Evolutionary conservation across 1,284 basidiomycete species (phyloP).

Genomic region (Anthracocystis walkeri): DNA sequence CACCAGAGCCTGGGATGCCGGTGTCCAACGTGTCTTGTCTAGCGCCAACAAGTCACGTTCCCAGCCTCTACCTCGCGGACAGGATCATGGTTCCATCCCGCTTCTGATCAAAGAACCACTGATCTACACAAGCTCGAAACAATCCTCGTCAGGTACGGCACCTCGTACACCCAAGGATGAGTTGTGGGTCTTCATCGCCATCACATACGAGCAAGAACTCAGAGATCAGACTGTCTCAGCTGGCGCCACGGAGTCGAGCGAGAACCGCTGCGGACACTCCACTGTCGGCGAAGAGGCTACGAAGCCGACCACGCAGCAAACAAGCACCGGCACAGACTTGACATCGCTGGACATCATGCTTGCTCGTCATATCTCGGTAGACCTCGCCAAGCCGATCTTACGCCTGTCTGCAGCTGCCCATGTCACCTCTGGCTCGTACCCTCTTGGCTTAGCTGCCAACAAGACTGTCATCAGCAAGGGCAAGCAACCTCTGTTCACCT

Average conservation of each 20-base stretch:
- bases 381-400: conserved; percentile 12
- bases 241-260: not conserved
- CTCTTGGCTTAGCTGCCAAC: conserved; percentile 10
- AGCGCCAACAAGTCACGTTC: not conserved
- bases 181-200: conserved; percentile 26
- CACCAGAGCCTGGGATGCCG: conserved; percentile 9
- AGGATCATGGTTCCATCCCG: not conserved
- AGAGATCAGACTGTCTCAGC: not conserved
- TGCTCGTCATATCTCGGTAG: conserved; percentile 8
- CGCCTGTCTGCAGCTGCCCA: conserved; percentile 7
- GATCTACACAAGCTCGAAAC: conserved; percentile 9
- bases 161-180: not conserved
- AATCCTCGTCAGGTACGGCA: not conserved
- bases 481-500: conserved; percentile 23
- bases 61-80: not conserved
- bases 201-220: conserved; percentile 7
- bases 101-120: conserved; percentile 11
- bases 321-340: not conserved
- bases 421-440: conserved; percentile 20
- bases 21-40: conserved; percentile 8
- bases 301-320: too few species aligned
- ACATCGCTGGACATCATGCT: not conserved
- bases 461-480: conserved; percentile 12
- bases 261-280: not conserved
- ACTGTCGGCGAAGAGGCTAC: not conserved